A percentile compares a stretch with the other conserved stretches of the same genome.
These are phyloP conservation scores for Pseudonectria buxi DNA, from an alignment of 2,329 filamentous ascomycete genomes.

Conservation along the genomic window DNA sequence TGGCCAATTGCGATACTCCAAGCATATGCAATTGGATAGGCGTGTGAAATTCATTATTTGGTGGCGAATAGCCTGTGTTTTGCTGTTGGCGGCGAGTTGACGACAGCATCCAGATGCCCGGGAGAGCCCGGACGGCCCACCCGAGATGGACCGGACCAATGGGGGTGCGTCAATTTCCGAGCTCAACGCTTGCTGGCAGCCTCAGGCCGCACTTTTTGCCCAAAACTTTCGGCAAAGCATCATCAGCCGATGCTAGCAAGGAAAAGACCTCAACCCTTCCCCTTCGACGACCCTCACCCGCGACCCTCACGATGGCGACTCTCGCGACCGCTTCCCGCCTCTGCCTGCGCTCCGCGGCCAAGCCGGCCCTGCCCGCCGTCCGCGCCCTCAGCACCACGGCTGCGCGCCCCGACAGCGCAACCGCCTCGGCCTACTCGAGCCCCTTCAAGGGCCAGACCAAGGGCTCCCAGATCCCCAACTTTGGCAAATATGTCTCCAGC, in stretches of 20 bases:
- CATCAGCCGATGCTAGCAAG: slow-evolving; percentile 30
- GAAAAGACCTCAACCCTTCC: slow-evolving; percentile 44
- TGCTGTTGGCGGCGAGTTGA: slow-evolving; percentile 7
- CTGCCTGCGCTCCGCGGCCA: slow-evolving; percentile 55
- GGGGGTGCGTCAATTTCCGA: slow-evolving; percentile 39
- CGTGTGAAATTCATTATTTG: neutral
- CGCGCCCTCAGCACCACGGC: slow-evolving; percentile 53
- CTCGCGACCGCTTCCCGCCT: slow-evolving; percentile 62
- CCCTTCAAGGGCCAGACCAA: slow-evolving; percentile 56
- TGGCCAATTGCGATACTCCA: neutral
- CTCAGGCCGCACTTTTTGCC: slow-evolving; percentile 36
- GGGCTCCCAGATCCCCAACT: slow-evolving; percentile 74
- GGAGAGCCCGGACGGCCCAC: slow-evolving; percentile 25
- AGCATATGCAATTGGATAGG: neutral
- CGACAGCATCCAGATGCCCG: slow-evolving; percentile 17
- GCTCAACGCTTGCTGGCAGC: slow-evolving; percentile 29
- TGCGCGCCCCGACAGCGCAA: slow-evolving; percentile 40
- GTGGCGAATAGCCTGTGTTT: neutral
- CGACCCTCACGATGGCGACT: slow-evolving; percentile 51
- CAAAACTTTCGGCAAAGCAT: slow-evolving; percentile 38
- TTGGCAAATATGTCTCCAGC: slow-evolving; percentile 77
- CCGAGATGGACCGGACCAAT: slow-evolving; percentile 34
- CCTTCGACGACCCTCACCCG: slow-evolving; percentile 19
- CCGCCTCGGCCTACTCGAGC: slow-evolving; percentile 49
- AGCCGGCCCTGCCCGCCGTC: slow-evolving; percentile 34